A percentile compares a stretch with the other conserved stretches of the same genome.
Evolutionary conservation across 2,329 filamentous ascomycete species (phyloP).

Genomic region (Epicoccum nigrum): DNA sequence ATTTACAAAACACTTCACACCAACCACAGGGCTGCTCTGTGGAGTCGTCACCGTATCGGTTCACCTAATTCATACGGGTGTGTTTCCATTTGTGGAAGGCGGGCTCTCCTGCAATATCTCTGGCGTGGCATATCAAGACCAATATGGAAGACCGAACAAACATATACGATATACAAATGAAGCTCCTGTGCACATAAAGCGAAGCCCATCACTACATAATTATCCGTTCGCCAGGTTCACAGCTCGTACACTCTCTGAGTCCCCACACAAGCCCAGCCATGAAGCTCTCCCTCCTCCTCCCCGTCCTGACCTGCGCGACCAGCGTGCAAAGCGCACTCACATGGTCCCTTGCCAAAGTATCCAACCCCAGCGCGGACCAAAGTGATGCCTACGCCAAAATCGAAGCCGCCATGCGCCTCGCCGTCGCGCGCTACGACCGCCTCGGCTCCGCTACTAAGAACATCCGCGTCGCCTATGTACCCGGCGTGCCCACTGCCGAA

Average conservation of each 20-base stretch:
- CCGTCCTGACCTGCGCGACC: slow-evolving; percentile 27
- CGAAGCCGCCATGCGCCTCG: slow-evolving; percentile 40
- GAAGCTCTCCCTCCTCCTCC: slow-evolving; percentile 28
- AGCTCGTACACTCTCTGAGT: background rate
- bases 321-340: slow-evolving; percentile 30
- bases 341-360: slow-evolving; percentile 36
- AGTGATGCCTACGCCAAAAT: slow-evolving; percentile 41
- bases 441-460: slow-evolving; percentile 33
- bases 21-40: background rate
- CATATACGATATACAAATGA: background rate
- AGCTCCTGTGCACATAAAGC: slow-evolving; percentile 5
- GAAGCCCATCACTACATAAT: background rate
- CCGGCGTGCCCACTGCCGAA: slow-evolving; percentile 43
- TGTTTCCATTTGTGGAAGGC: slow-evolving; percentile 1
- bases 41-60: background rate
- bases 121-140: background rate
- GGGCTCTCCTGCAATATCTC: slow-evolving; percentile 6
- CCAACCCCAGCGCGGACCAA: slow-evolving; percentile 40
- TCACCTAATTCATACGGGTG: background rate
- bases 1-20: background rate
- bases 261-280: slow-evolving; percentile 13
- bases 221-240: background rate
- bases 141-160: background rate
- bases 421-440: slow-evolving; percentile 34
- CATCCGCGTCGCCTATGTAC: slow-evolving; percentile 38